Percentiles rank a stretch among this genome's conserved stretches.
These are phyloP conservation scores for Protomyces gravidus DNA, from an alignment of 1,139 yeast genomes.

Conservation along the genomic window DNA sequence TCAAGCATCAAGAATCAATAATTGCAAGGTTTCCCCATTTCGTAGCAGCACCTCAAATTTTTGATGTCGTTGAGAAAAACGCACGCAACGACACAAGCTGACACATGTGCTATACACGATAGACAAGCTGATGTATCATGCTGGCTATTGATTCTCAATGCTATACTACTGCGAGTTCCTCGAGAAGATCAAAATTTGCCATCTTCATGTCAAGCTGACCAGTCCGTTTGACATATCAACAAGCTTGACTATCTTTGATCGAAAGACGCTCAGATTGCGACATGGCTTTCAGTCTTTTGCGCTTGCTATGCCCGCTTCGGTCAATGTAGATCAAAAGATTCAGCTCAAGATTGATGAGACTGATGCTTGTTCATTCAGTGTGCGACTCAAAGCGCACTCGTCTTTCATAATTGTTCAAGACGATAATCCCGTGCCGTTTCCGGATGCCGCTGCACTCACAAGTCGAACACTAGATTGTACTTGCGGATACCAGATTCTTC, in stretches of 20 bases:
- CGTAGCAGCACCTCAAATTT: no score
- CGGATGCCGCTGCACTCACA: not conserved
- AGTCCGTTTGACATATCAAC: slow-evolving; percentile 2
- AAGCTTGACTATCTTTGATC: slow-evolving; percentile 9
- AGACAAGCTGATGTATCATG: not conserved
- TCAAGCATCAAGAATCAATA: no score
- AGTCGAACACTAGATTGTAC: not conserved
- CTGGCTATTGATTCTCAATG: slow-evolving; percentile 5
- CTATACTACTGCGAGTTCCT: slow-evolving; percentile 17
- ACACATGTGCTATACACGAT: no score
- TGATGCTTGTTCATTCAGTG: slow-evolving; percentile 1
- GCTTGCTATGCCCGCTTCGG: slow-evolving; percentile 17
- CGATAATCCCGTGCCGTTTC: slow-evolving; percentile 9
- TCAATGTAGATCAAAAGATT: not conserved
- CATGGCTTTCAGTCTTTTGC: slow-evolving; percentile 15
- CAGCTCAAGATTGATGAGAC: not conserved
- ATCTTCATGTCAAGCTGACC: slow-evolving; percentile 1
- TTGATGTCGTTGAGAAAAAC: no score
- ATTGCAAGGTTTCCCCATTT: no score
- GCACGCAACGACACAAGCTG: no score
- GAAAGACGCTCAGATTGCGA: slow-evolving; percentile 19
- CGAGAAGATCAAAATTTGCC: slow-evolving; percentile 9
- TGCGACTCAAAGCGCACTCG: not conserved
- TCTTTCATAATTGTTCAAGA: not conserved
- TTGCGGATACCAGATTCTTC: not conserved